A percentile compares a stretch with the other conserved stretches of the same genome.
Conservation (phyloP, 1,284 basidiomycete species). For the Leccinum griseonigrum region DNA sequence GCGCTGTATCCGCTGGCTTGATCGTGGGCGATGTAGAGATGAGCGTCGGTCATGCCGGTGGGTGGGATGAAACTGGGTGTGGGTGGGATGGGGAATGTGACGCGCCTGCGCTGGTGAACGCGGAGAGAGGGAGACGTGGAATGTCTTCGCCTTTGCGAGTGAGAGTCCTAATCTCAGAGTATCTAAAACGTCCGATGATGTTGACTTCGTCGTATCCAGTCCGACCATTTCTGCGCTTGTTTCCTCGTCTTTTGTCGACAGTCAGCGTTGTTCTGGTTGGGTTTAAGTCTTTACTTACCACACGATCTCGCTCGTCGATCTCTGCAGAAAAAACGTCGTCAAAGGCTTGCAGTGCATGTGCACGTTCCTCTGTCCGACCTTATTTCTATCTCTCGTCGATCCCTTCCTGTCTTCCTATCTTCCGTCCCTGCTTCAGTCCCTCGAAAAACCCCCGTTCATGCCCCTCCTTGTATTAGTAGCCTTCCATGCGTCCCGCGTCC, state of each 20-base stretch:
- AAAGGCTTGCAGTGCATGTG: conserved; percentile 51
- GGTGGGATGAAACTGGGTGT: conserved; percentile 69
- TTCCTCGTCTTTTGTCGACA: conserved; percentile 13
- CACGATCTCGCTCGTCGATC: conserved; percentile 32
- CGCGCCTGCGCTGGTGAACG: conserved; percentile 48
- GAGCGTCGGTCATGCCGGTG: conserved; percentile 61
- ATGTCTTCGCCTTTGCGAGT: conserved; percentile 59
- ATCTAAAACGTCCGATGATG: no score
- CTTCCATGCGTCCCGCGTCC: conserved; percentile 40
- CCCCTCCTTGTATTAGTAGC: conserved; percentile 39
- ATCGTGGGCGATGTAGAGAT: conserved; percentile 41
- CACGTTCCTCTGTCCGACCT: conserved; percentile 44
- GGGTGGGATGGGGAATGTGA: conserved; percentile 63
- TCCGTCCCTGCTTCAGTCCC: conserved; percentile 43
- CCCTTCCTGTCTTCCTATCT: conserved; percentile 45
- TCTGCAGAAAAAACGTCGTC: conserved; percentile 51
- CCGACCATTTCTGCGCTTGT: conserved; percentile 28
- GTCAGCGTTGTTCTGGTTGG: conserved; percentile 1
- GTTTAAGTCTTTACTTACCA: conserved; percentile 21
- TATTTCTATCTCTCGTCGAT: conserved; percentile 38
- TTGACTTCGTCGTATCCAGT: conserved; percentile 25
- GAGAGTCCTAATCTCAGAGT: conserved; percentile 6
- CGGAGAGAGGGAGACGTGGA: conserved; percentile 68
- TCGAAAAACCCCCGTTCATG: conserved; percentile 38
- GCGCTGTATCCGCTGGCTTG: conserved; percentile 47